Evolutionary conservation across 768 basidiomycete genomes (phyloP), one percentile per base, ranked within the genome.

Genomic region (Mycena venus): DNA sequence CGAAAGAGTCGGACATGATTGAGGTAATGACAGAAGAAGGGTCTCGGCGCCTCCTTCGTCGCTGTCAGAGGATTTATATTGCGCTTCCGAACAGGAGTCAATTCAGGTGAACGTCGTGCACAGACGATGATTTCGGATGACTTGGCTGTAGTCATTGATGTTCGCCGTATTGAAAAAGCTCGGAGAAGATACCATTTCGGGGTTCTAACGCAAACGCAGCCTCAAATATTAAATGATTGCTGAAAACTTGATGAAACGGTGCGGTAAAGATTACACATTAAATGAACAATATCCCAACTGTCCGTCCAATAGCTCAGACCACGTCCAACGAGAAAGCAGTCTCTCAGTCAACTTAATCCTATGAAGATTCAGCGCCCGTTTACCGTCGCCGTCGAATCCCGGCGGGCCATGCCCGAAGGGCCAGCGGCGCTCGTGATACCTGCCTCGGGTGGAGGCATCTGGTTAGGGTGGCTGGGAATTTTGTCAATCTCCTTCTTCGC

Each of bases 381-480:
- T 71, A 94, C 86, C 25, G 93, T 94, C 61, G 92, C 91, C 29
- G 89, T 87, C 12, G 94, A 94, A 77, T 94, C 93, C 83, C 92
- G 87, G 74, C 92, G 86, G 76, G 83, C 83, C 25, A 85, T 83
- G 71, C 82, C 83, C 40, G 84, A 80, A 15, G 86, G 83, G 62
- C 84, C 82, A 77, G 83, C 76, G 31, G 62, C 62, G 42, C 76
- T 81, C 63, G 82, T 78, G 74, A 81, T 78, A 63, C 80, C 80
- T n/a, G 82, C 82, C 65, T 82, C 80, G 65, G 86, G 79, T 21
- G 86, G 80, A 66, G 92, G 90, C 55, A 85, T 81, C 79, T 88
- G 90, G 82, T 97, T 98, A 19, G 97, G 97, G 82, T 98, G 97
- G 68, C 93, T 90, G 40, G 96, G 93, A 81, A 99, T 97, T 84